Evolutionary conservation across 2,329 filamentous ascomycete genomes (phyloP).

Genomic region (Trichoderma polysporum): DNA sequence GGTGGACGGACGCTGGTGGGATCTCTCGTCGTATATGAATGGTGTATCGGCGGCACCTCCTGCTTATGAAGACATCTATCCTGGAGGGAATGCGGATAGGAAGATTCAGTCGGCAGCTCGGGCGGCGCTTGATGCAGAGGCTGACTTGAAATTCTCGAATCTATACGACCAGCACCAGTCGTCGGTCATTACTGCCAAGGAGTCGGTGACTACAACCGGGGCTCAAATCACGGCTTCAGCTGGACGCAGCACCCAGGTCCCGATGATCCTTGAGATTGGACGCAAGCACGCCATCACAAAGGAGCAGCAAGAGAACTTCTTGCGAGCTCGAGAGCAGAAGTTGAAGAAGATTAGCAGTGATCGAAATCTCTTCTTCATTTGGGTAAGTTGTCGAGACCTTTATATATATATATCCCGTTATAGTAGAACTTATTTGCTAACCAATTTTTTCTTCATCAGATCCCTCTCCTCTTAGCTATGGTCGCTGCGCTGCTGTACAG

Average conservation of each 20-base stretch:
- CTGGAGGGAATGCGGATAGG: slow-evolving; percentile 51
- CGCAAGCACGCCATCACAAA: slow-evolving; percentile 63
- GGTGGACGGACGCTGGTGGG: slow-evolving; percentile 64
- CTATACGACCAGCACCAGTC: slow-evolving; percentile 48
- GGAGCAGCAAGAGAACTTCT: slow-evolving; percentile 64
- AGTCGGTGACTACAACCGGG: background rate
- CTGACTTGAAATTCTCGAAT: slow-evolving; percentile 56
- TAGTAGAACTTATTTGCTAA: background rate
- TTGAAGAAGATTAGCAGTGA: slow-evolving; percentile 64
- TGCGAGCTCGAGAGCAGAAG: slow-evolving; percentile 60
- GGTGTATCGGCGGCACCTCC: slow-evolving; percentile 60
- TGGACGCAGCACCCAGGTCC: slow-evolving; percentile 39
- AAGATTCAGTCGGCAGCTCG: slow-evolving; percentile 59
- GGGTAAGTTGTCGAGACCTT: slow-evolving; percentile 51
- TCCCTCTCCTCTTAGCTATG: slow-evolving; percentile 50
- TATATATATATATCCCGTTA: too few relatives aligned
- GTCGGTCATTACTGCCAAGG: background rate
- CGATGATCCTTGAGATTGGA: slow-evolving; percentile 56
- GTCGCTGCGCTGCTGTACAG: slow-evolving; percentile 51
- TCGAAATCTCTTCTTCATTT: slow-evolving; percentile 66
- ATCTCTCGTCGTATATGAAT: slow-evolving; percentile 57
- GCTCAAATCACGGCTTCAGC: background rate
- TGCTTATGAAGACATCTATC: slow-evolving; percentile 78
- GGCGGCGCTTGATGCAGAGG: slow-evolving; percentile 58
- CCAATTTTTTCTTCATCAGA: slow-evolving; percentile 39